These are phyloP conservation scores for Pseudocercospora crystallina DNA, from an alignment of 2,329 filamentous ascomycete genomes.

Conservation along the genomic window DNA sequence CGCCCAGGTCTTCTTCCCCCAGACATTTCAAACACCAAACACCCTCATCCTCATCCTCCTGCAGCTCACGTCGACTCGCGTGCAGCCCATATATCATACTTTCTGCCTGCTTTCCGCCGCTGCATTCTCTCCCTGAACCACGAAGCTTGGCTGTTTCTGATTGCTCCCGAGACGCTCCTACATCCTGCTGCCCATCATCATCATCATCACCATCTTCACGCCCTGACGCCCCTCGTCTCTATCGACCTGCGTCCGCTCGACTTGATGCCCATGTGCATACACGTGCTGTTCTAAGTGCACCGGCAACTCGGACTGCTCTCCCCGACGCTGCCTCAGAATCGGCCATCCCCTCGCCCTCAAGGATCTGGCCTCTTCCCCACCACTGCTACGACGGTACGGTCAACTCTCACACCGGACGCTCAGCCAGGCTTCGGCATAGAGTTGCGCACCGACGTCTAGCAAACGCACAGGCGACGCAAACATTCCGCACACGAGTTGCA, in stretches of 20 bases:
- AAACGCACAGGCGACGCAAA: slow-evolving; percentile 5
- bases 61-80: too few relatives aligned
- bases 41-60: too few relatives aligned
- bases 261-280: slow-evolving; percentile 5
- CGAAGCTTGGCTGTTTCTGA: too few relatives aligned
- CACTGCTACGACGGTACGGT: not conserved
- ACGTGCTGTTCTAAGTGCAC: slow-evolving; percentile 2
- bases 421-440: slow-evolving; percentile 9
- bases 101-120: too few relatives aligned
- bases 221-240: too few relatives aligned
- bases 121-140: too few relatives aligned
- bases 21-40: not conserved
- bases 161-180: too few relatives aligned
- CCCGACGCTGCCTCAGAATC: not conserved
- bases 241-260: not conserved
- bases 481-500: slow-evolving; percentile 12
- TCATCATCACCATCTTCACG: too few relatives aligned
- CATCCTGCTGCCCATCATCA: too few relatives aligned
- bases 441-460: slow-evolving; percentile 14
- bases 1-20: not conserved
- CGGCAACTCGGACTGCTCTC: not conserved
- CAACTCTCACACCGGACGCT: slow-evolving; percentile 3
- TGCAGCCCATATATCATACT: too few relatives aligned
- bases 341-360: not conserved
- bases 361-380: slow-evolving; percentile 10